Evolutionary conservation across 2,329 filamentous ascomycete species (phyloP).

Genomic region (Verticillium klebahnii): DNA sequence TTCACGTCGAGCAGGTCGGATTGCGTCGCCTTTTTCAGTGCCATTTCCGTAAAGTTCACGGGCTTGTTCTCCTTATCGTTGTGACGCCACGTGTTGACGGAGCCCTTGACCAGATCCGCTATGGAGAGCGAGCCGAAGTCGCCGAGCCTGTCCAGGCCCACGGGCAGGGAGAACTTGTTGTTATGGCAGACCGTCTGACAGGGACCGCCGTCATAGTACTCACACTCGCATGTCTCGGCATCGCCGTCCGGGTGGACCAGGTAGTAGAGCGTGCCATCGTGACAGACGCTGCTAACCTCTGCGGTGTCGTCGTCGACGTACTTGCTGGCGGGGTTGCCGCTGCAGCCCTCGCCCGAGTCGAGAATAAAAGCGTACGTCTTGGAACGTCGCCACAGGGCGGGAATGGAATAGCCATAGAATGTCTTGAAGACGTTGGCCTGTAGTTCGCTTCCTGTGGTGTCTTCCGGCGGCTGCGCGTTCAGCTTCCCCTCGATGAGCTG

Average conservation of each 20-base stretch:
- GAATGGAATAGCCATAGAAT: conserved; percentile 26
- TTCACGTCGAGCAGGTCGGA: conserved; percentile 16
- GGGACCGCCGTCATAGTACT: neutral
- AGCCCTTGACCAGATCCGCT: conserved; percentile 17
- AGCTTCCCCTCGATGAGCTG: conserved; percentile 18
- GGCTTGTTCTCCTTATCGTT: conserved; percentile 26
- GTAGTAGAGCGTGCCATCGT: conserved; percentile 23
- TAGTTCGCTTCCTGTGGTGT: conserved; percentile 1
- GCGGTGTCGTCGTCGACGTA: conserved; percentile 18
- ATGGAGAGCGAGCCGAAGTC: conserved; percentile 21
- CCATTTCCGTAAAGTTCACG: conserved; percentile 9
- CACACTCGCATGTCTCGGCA: conserved; percentile 2
- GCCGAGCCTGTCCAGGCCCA: conserved; percentile 21
- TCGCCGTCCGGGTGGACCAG: conserved; percentile 21
- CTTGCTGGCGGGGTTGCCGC: conserved; percentile 13
- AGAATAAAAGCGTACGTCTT: conserved; percentile 23
- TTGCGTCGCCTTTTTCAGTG: neutral
- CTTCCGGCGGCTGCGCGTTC: neutral
- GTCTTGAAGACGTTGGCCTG: conserved; percentile 14
- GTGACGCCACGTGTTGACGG: conserved; percentile 17
- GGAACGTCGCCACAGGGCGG: conserved; percentile 22
- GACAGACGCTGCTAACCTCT: conserved; percentile 19
- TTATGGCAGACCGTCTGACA: conserved; percentile 12
- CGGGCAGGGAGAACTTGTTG: conserved; percentile 20
- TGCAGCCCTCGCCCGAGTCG: conserved; percentile 24